Conservation (phyloP, 495 filamentous ascomycete genomes). For the Astrothelium subdiscretum region DNA sequence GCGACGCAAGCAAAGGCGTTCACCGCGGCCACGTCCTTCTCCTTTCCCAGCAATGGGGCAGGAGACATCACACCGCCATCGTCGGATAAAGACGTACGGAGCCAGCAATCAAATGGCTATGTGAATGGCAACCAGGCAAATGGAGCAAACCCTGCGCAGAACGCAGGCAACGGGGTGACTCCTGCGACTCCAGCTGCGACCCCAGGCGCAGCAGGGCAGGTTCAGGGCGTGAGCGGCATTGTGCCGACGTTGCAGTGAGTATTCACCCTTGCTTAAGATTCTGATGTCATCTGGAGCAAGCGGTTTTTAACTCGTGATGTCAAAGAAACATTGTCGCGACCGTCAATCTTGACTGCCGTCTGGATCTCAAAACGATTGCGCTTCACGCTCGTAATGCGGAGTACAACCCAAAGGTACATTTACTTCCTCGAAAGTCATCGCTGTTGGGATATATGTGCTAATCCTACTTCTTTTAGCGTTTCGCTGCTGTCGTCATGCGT, state of each 20-base stretch:
- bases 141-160: conserved; percentile 29
- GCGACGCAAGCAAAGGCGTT: neutral
- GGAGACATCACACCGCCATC: conserved; percentile 70
- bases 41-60: conserved; percentile 74
- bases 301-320: conserved; percentile 47
- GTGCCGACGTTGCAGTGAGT: conserved; percentile 98
- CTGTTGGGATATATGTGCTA: conserved; percentile 24
- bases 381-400: conserved; percentile 97
- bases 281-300: conserved; percentile 24
- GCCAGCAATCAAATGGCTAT: conserved; percentile 36
- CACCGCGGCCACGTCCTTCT: conserved; percentile 52
- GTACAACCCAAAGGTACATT: conserved; percentile 88
- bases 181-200: conserved; percentile 94
- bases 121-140: conserved; percentile 47
- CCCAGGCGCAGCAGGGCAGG: conserved; percentile 49
- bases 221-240: conserved; percentile 72
- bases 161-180: conserved; percentile 71
- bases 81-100: conserved; percentile 47
- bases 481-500: conserved; percentile 99
- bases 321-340: conserved; percentile 99
- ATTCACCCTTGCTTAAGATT: conserved; percentile 27
- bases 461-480: conserved; percentile 62
- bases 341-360: conserved; percentile 94
- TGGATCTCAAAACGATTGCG: conserved; percentile 98
- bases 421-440: conserved; percentile 5